Conservation (phyloP, 805 yeast species). For the Komagataella mondaviorum region DNA sequence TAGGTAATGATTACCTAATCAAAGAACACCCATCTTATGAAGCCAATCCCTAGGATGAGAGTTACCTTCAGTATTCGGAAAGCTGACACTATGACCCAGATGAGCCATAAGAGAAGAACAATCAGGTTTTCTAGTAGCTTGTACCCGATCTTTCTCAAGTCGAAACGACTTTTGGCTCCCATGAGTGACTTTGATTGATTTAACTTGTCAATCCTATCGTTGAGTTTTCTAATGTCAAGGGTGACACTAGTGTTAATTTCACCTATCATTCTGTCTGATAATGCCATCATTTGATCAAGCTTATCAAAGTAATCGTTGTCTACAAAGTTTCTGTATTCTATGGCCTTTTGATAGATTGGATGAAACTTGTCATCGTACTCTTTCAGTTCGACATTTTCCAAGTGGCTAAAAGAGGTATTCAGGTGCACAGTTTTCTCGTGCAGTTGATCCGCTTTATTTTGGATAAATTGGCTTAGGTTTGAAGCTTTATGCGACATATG, state of each 20-base stretch:
- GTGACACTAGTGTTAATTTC: conserved; percentile 64
- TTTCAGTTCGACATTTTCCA: conserved; percentile 7
- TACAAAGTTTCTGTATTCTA: conserved; percentile 3
- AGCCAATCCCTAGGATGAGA: conserved; percentile 5
- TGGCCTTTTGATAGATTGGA: not conserved
- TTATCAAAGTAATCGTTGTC: conserved; percentile 2
- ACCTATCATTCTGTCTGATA: conserved; percentile 47
- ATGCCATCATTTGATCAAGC: conserved; percentile 2
- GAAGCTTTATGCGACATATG: conserved; percentile 1
- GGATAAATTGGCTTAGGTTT: not conserved
- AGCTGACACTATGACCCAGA: conserved; percentile 44
- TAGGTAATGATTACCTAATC: not conserved
- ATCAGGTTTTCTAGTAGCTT: conserved; percentile 35
- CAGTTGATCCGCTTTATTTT: not conserved
- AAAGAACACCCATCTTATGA: conserved; percentile 16
- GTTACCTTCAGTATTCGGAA: conserved; percentile 21
- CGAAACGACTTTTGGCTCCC: conserved; percentile 13
- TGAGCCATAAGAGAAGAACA: conserved; percentile 33
- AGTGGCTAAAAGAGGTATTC: conserved; percentile 7
- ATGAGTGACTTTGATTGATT: conserved; percentile 9
- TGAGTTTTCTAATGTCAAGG: conserved; percentile 40
- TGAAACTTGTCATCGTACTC: conserved; percentile 3
- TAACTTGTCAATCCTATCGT: conserved; percentile 32
- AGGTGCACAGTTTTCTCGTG: conserved; percentile 1
- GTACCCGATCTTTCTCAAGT: conserved; percentile 25